Conservation (phyloP, 208 protist species). For the Trypanosoma congolense region DNA sequence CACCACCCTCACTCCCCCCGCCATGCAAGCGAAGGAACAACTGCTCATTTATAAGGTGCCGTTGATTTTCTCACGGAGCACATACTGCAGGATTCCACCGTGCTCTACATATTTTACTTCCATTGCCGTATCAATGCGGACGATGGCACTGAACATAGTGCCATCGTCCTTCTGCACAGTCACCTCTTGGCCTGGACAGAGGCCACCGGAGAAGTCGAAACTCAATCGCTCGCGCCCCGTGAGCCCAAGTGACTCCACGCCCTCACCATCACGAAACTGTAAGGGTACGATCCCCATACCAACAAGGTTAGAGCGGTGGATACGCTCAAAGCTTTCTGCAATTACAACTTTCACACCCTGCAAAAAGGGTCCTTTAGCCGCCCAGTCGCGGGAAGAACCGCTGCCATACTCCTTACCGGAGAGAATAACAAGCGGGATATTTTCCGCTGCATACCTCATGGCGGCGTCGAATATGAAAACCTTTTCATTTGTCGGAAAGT, state of each 20-base stretch:
- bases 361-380: slow-evolving; percentile 93
- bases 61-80: slow-evolving; percentile 73
- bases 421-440: slow-evolving; percentile 84
- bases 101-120: slow-evolving; percentile 93
- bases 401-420: slow-evolving; percentile 95
- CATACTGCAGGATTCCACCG: slow-evolving; percentile 93
- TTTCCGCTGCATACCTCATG: slow-evolving; percentile 80
- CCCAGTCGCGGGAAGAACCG: slow-evolving; percentile 95
- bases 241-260: slow-evolving; percentile 79
- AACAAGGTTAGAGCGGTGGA: slow-evolving; percentile 95
- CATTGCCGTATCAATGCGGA: slow-evolving; percentile 93
- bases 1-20: too few species aligned
- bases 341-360: slow-evolving; percentile 93
- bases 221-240: slow-evolving; percentile 91
- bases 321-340: slow-evolving; percentile 92
- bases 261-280: slow-evolving; percentile 90
- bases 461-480: slow-evolving; percentile 94
- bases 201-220: slow-evolving; percentile 79
- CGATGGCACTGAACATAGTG: slow-evolving; percentile 78
- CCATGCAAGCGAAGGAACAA: too few species aligned
- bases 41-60: slow-evolving; percentile 2
- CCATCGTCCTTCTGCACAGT: slow-evolving; percentile 82
- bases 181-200: slow-evolving; percentile 83
- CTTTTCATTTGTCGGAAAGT: slow-evolving; percentile 89
- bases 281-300: slow-evolving; percentile 95